These are phyloP conservation scores for Aphanomyces astaci DNA, from an alignment of 352 stramenopile species.

Conservation along the genomic window DNA sequence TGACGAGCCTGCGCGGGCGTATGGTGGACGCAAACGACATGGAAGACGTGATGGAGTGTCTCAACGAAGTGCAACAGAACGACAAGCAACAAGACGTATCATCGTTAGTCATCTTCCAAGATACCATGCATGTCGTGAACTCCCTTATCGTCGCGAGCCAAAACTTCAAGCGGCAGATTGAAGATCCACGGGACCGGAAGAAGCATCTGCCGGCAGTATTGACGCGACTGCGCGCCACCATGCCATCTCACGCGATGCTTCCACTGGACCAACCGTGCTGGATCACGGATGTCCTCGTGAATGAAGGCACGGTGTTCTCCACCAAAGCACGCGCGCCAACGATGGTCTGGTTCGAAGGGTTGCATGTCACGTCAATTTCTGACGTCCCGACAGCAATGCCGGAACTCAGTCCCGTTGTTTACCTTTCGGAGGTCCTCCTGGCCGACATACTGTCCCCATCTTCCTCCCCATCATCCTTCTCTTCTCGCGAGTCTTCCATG, in stretches of 20 bases:
- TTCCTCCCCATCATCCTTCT: neutral
- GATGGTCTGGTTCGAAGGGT: conserved; percentile 76
- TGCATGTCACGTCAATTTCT: conserved; percentile 43
- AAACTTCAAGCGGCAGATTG: conserved; percentile 52
- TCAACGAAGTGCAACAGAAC: conserved; percentile 38
- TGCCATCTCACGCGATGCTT: conserved; percentile 46
- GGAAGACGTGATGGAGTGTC: conserved; percentile 36
- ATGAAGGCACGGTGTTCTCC: conserved; percentile 78
- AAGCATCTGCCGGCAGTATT: conserved; percentile 35
- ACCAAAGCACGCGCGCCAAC: conserved; percentile 72
- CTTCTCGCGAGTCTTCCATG: neutral
- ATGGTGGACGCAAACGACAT: conserved; percentile 27
- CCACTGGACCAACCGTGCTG: conserved; percentile 29
- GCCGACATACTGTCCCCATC: neutral
- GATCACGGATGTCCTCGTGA: conserved; percentile 32
- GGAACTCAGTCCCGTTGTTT: neutral
- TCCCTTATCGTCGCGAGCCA: conserved; percentile 55
- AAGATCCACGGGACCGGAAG: conserved; percentile 42
- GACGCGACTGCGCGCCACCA: conserved; percentile 39
- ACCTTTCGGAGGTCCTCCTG: conserved; percentile 24
- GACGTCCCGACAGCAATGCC: conserved; percentile 19
- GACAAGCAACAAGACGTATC: conserved; percentile 35
- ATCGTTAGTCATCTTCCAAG: conserved; percentile 46
- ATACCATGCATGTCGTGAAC: conserved; percentile 47
- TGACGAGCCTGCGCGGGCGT: conserved; percentile 30